These are phyloP conservation scores for Arabidopsis suecica DNA, from an alignment of 345 rosid species.

Conservation along the genomic window DNA sequence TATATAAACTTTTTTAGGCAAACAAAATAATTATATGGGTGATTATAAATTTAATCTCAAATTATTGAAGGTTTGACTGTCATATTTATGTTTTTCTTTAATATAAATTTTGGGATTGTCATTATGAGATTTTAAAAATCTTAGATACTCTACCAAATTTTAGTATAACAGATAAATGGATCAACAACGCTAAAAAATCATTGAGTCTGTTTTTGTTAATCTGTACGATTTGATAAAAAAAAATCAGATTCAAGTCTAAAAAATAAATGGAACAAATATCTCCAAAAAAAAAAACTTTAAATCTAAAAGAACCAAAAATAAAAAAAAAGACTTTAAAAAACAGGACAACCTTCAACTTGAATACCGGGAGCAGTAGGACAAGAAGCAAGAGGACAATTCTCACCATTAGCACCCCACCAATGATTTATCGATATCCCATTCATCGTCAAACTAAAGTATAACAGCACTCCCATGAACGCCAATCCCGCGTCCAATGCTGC, in stretches of 20 bases:
- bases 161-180: not conserved
- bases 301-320: not conserved
- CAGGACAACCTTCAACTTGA: slow-evolving; percentile 57
- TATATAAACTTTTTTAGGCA: too few species aligned
- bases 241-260: not conserved
- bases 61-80: too few species aligned
- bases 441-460: slow-evolving; percentile 58
- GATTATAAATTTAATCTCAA: too few species aligned
- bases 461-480: slow-evolving; percentile 63
- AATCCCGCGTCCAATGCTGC: slow-evolving; percentile 67
- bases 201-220: slow-evolving; percentile 1
- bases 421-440: slow-evolving; percentile 23
- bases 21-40: too few species aligned
- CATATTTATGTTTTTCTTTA: too few species aligned
- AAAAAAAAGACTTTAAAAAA: slow-evolving; percentile 24
- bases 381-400: slow-evolving; percentile 56
- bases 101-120: too few species aligned
- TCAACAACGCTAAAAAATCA: not conserved
- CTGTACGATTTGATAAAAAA: not conserved
- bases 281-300: not conserved
- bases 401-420: slow-evolving; percentile 63
- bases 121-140: not conserved
- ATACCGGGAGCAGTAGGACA: slow-evolving; percentile 67
- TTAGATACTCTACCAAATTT: not conserved
- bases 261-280: not conserved